phyloP scores from a whole-genome alignment of 805 yeast species.

The Hanseniaspora opuntiae region DNA sequence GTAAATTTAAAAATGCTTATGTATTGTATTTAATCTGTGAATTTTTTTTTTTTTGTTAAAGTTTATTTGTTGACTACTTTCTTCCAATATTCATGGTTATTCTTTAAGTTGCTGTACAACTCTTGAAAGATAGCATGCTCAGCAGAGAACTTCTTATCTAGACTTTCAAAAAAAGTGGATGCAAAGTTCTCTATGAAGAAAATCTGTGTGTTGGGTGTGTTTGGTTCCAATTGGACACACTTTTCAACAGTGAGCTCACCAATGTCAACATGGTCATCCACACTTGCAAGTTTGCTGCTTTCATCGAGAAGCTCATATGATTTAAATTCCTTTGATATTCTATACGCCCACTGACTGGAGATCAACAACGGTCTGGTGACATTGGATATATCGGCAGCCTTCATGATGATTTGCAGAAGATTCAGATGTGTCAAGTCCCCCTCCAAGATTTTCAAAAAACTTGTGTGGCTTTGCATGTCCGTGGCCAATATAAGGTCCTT shows the following conservation, averaged over 20 bases:
- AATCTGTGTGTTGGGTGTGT: conserved; percentile 57
- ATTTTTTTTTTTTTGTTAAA: background rate
- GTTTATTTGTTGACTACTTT: background rate
- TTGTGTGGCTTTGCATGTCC: conserved; percentile 83
- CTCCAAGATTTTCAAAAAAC: conserved; percentile 17
- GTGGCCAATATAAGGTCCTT: conserved; percentile 50
- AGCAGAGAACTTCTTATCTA: conserved; percentile 43
- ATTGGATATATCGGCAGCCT: conserved; percentile 92
- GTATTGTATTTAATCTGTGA: background rate
- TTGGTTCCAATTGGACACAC: conserved; percentile 35
- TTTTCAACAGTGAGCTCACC: conserved; percentile 23
- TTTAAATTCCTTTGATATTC: conserved; percentile 65
- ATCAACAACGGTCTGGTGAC: conserved; percentile 69
- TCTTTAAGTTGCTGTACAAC: background rate
- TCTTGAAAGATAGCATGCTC: conserved; percentile 20
- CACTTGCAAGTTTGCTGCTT: background rate
- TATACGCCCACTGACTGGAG: conserved; percentile 75
- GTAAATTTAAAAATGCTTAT: background rate
- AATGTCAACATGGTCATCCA: background rate
- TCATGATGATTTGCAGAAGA: conserved; percentile 49
- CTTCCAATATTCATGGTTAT: conserved; percentile 1
- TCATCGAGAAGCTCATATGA: conserved; percentile 40
- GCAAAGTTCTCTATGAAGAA: conserved; percentile 79
- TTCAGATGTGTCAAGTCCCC: background rate
- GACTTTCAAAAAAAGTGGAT: conserved; percentile 53